Percentiles rank a stretch among this genome's conserved stretches.
These are phyloP conservation scores for Arthroderma sp. DNA, from an alignment of 2,329 filamentous ascomycete species.

Conservation along the genomic window DNA sequence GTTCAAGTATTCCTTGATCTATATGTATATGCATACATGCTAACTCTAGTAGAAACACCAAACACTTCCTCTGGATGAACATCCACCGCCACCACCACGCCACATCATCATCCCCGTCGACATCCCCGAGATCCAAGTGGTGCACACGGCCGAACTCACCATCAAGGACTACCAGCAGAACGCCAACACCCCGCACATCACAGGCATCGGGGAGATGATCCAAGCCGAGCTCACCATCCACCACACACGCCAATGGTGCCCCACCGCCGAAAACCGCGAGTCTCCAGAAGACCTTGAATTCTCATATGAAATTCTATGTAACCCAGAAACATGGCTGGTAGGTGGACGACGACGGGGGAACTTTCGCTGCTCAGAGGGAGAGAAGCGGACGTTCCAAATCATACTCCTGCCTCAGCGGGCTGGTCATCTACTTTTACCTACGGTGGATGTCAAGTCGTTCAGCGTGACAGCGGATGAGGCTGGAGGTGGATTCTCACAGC, in stretches of 20 bases:
- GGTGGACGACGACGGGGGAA: slow-evolving; percentile 69
- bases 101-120: slow-evolving; percentile 82
- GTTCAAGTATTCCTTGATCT: slow-evolving; percentile 4
- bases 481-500: slow-evolving; percentile 13
- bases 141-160: slow-evolving; percentile 54
- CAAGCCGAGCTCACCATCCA: slow-evolving; percentile 36
- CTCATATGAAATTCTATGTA: slow-evolving; percentile 66
- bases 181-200: slow-evolving; percentile 7
- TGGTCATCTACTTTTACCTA: slow-evolving; percentile 65
- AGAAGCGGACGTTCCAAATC: slow-evolving; percentile 46
- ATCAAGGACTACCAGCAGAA: slow-evolving; percentile 14
- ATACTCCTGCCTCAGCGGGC: slow-evolving; percentile 68
- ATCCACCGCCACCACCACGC: slow-evolving; percentile 31
- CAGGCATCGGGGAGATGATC: slow-evolving; percentile 30
- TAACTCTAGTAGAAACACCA: slow-evolving; percentile 15
- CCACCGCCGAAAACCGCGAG: slow-evolving; percentile 18
- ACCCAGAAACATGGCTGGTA: slow-evolving; percentile 67
- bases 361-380: slow-evolving; percentile 43
- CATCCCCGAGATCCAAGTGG: slow-evolving; percentile 66
- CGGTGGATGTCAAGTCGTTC: slow-evolving; percentile 59
- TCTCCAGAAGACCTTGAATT: slow-evolving; percentile 51
- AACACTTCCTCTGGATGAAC: slow-evolving; percentile 19
- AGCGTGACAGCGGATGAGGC: slow-evolving; percentile 22
- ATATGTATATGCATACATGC: slow-evolving; percentile 11
- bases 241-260: slow-evolving; percentile 44